Percentiles rank a stretch among this genome's conserved stretches.
Conservation (phyloP, 2,329 filamentous ascomycete genomes). For the Thielaviopsis musarum region DNA sequence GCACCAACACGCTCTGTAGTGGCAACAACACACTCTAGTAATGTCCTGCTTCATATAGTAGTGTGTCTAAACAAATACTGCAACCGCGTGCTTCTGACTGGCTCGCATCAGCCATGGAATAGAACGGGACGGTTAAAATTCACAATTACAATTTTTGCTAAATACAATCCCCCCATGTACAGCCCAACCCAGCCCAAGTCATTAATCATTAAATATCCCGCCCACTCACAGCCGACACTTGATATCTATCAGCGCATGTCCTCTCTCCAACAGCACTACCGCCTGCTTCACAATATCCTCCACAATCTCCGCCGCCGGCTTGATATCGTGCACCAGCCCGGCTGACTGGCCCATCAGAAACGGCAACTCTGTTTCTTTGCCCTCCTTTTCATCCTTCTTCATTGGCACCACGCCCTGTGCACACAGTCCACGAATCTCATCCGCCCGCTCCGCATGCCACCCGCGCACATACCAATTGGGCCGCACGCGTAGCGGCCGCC, state of each 20-base stretch:
- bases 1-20: too few relatives aligned
- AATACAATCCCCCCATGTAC: neutral
- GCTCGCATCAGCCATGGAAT: neutral
- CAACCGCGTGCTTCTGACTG: neutral
- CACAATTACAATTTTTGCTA: neutral
- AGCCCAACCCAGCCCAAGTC: neutral
- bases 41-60: too few relatives aligned
- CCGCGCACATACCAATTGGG: conserved; percentile 67
- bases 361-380: conserved; percentile 67
- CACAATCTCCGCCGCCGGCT: conserved; percentile 74
- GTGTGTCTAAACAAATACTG: too few relatives aligned
- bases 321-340: conserved; percentile 56
- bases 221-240: conserved; percentile 27
- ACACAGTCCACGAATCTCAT: conserved; percentile 59
- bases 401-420: conserved; percentile 65
- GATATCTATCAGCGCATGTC: conserved; percentile 38
- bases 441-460: conserved; percentile 58
- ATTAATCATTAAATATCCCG: conserved; percentile 4
- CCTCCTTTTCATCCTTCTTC: conserved; percentile 66
- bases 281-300: conserved; percentile 75
- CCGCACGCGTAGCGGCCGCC: conserved; percentile 63
- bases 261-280: conserved; percentile 46
- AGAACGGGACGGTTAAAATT: neutral
- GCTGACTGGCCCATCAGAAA: conserved; percentile 92
- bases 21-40: too few relatives aligned